Conservation (phyloP, 768 basidiomycete species). For the Termitomyces bulborhizus region DNA sequence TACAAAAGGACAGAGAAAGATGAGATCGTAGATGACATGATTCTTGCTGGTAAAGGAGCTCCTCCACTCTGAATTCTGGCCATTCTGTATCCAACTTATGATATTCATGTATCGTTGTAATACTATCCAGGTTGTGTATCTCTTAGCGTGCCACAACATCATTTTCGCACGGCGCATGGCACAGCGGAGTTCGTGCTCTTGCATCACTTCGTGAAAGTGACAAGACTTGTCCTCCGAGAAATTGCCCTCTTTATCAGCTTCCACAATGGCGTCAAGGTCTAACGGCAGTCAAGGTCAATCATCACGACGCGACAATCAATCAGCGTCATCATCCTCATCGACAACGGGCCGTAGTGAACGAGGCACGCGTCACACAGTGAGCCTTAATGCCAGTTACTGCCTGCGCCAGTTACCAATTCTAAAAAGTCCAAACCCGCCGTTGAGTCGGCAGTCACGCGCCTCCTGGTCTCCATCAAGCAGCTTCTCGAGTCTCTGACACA, state of each 20-base stretch:
- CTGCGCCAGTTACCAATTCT: conserved; percentile 6
- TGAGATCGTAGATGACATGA: conserved; percentile 57
- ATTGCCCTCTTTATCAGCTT: background rate
- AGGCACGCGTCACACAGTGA: conserved; percentile 33
- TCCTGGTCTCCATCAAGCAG: conserved; percentile 91
- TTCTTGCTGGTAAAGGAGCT: conserved; percentile 51
- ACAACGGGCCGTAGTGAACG: conserved; percentile 32
- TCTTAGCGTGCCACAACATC: background rate
- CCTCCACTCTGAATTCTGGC: conserved; percentile 16
- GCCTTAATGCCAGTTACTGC: conserved; percentile 6
- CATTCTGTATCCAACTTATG: background rate
- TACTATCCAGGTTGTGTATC: background rate
- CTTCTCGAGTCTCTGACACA: conserved; percentile 84
- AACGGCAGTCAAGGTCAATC: conserved; percentile 28
- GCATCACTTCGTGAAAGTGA: background rate
- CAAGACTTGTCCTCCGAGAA: no score
- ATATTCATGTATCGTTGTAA: conserved; percentile 2
- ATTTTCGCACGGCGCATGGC: conserved; percentile 10
- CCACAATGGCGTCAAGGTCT: conserved; percentile 23
- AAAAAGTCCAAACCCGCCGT: conserved; percentile 55
- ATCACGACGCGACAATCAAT: conserved; percentile 48
- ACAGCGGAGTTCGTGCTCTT: background rate
- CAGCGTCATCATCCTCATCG: conserved; percentile 43
- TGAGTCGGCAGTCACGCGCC: conserved; percentile 86
- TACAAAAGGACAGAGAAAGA: conserved; percentile 77